Base-by-base conservation (phyloP, 805 yeast species). In the Clavispora vitiphila region DNA sequence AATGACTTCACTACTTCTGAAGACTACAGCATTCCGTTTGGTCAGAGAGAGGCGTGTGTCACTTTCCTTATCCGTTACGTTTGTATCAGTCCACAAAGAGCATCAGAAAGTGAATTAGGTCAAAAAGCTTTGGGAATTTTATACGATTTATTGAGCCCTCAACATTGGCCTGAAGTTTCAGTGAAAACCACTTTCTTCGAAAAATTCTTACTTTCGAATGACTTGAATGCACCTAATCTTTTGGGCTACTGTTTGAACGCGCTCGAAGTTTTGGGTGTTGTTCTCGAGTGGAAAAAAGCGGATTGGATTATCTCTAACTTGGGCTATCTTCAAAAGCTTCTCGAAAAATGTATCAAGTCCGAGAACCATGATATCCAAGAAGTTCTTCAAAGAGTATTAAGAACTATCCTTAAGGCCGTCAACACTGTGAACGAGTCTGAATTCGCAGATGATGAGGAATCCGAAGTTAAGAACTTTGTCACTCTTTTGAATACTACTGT, bases 341-440 rank as follows among this genome's bases (percentile, higher is more conserved):
- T 93, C 12, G 95, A 86, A 45, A 86, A 86, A 51, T 82, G 95
- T 53, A 70, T 93, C 48, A 79, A 81, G 37, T 82, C 93, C 0
- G 89, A 85, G 51, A 84, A 86, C 49, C 89, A 83, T 49, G 96
- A 86, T 58, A 80, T 89, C 11, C 97, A 90, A 58, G 91, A 84
- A 53, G 87, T 83, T 0, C 65, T 88, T 20, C 93, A 84, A 56
- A 74, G 87, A 40, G 90, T 88, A 0, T 63, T 91, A 46, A 64
- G 78, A n/a, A 69, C 80, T 6, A 78, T 90, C 22, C 64, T 90
- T 43, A 74, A 72, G 35, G 88, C 95, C 0, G 76, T 86, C 40
- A 76, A 76, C 35, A 64, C 64, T 6, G 76, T 74, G 38, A 58
- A 51, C 43, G 57, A 45, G 11, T 42, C 51, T 4, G 67, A 70